phyloP scores from a whole-genome alignment of 2,329 filamentous ascomycete genomes.

The Pseudogymnoascus sp. region DNA sequence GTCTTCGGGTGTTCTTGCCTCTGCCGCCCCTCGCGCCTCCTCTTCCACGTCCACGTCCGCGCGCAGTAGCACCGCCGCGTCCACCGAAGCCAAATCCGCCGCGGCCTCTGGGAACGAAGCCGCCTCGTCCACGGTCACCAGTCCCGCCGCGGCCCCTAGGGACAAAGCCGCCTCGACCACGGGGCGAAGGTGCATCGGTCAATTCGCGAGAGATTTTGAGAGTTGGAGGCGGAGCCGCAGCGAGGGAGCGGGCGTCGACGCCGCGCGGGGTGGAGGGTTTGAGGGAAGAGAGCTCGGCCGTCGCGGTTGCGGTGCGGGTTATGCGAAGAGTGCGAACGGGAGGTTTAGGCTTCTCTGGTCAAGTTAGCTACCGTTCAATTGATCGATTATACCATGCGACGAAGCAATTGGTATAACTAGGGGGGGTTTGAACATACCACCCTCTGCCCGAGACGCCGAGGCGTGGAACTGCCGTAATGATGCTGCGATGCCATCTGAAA shows the following conservation, averaged over 20 bases:
- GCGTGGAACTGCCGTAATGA: constrained; percentile 28
- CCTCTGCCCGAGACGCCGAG: constrained; percentile 19
- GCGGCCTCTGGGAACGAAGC: neutral
- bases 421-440: neutral
- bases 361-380: neutral
- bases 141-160: neutral
- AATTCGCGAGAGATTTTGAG: constrained; percentile 16
- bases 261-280: constrained; percentile 20
- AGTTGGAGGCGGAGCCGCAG: constrained; percentile 20
- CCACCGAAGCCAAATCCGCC: constrained; percentile 11
- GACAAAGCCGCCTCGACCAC: neutral
- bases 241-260: constrained; percentile 28
- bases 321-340: constrained; percentile 4
- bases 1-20: constrained; percentile 33
- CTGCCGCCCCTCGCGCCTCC: constrained; percentile 30
- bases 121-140: neutral
- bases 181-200: neutral
- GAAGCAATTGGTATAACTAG: neutral
- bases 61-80: constrained; percentile 9
- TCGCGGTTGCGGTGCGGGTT: constrained; percentile 15
- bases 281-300: constrained; percentile 25
- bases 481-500: constrained; percentile 27
- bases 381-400: neutral
- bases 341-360: neutral
- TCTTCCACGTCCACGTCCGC: constrained; percentile 28